Conservation (phyloP, 2,329 filamentous ascomycete genomes). For the Aspergillus chevalieri region DNA sequence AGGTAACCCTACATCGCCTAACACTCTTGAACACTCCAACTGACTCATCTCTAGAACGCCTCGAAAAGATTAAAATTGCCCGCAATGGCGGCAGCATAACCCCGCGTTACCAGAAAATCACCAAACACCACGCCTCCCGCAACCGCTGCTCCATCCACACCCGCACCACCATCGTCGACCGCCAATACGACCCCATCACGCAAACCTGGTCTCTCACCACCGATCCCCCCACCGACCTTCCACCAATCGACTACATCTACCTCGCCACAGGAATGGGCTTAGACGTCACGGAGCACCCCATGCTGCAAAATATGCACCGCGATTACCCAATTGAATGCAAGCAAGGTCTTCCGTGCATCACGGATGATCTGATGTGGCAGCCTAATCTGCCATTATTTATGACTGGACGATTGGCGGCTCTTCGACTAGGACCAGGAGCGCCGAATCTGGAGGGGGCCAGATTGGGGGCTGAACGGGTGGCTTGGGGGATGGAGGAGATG, state of each 20-base stretch:
- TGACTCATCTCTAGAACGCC: conserved; percentile 43
- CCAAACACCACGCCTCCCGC: conserved; percentile 53
- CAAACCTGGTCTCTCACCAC: conserved; percentile 51
- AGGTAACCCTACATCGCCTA: conserved; percentile 3
- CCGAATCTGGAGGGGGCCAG: conserved; percentile 69
- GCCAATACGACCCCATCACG: conserved; percentile 43
- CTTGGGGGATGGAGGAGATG: conserved; percentile 62
- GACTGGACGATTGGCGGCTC: conserved; percentile 60
- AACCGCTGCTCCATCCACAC: conserved; percentile 53
- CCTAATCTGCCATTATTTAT: conserved; percentile 67
- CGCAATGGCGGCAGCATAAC: conserved; percentile 73
- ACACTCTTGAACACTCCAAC: no score
- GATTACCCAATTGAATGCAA: conserved; percentile 57
- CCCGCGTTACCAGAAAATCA: conserved; percentile 59
- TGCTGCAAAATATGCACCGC: conserved; percentile 53
- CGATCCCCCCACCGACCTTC: conserved; percentile 48
- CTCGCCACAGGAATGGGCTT: conserved; percentile 68
- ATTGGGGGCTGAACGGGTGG: conserved; percentile 65
- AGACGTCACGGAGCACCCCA: conserved; percentile 56
- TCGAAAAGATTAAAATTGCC: conserved; percentile 59
- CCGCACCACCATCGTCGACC: conserved; percentile 50
- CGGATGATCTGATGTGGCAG: conserved; percentile 69
- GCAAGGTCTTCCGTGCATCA: conserved; percentile 66
- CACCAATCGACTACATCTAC: conserved; percentile 60
- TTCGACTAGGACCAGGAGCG: conserved; percentile 66